A percentile compares a stretch with the other conserved stretches of the same genome.
These are phyloP conservation scores for Phytophthora litchii DNA, from an alignment of 352 stramenopile species.

Conservation along the genomic window DNA sequence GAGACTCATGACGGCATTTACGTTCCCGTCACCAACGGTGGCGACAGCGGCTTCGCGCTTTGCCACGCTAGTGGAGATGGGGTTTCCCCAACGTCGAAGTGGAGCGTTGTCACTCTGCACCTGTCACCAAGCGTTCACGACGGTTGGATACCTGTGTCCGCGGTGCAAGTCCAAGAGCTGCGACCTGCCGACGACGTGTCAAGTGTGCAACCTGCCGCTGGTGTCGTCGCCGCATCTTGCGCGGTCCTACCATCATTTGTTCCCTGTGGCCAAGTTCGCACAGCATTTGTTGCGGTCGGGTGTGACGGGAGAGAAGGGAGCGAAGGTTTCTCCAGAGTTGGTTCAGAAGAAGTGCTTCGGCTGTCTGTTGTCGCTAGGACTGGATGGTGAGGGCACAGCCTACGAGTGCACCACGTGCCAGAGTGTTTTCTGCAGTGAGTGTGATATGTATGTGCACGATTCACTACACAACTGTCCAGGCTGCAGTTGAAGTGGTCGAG, in stretches of 20 bases:
- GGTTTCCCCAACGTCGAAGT: slow-evolving; percentile 77
- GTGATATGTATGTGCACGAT: slow-evolving; percentile 98
- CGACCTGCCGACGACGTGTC: slow-evolving; percentile 95
- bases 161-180: slow-evolving; percentile 94
- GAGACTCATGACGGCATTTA: slow-evolving; percentile 93
- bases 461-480: slow-evolving; percentile 98
- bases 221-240: slow-evolving; percentile 97
- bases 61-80: slow-evolving; percentile 86
- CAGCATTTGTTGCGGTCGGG: slow-evolving; percentile 59
- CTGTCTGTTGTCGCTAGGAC: slow-evolving; percentile 65
- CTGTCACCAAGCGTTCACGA: slow-evolving; percentile 87
- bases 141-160: slow-evolving; percentile 94
- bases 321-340: slow-evolving; percentile 22
- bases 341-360: slow-evolving; percentile 76
- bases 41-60: slow-evolving; percentile 70
- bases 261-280: slow-evolving; percentile 95
- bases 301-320: slow-evolving; percentile 24
- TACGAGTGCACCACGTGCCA: slow-evolving; percentile 92
- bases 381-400: slow-evolving; percentile 52
- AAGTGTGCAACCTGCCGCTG: slow-evolving; percentile 97
- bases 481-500: slow-evolving; percentile 64
- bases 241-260: slow-evolving; percentile 98
- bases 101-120: slow-evolving; percentile 84
- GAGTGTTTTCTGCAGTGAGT: slow-evolving; percentile 96
- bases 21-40: slow-evolving; percentile 92